Conservation (phyloP, 305 asterid species). For the Fraxinus ornus region DNA sequence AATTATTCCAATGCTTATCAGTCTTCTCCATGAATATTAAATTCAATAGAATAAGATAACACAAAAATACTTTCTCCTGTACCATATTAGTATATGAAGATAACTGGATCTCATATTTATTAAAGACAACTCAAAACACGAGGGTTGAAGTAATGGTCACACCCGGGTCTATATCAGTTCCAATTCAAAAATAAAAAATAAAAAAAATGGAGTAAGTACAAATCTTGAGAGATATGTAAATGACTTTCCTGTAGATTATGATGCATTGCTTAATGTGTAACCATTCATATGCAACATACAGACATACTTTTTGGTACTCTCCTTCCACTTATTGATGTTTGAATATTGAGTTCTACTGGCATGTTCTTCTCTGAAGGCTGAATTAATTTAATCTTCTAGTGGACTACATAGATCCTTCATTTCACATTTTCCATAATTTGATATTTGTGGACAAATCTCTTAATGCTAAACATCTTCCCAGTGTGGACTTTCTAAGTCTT, state of each 20-base stretch:
- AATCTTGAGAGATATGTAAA: background rate
- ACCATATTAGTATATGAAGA: background rate
- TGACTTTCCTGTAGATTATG: background rate
- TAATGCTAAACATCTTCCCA: background rate
- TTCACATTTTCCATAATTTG: background rate
- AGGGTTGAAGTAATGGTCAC: background rate
- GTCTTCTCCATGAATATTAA: background rate
- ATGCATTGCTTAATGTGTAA: background rate
- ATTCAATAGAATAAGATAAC: background rate
- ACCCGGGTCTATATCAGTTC: background rate
- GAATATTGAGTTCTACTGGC: background rate
- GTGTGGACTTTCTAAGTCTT: conserved; percentile 6
- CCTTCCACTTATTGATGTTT: background rate
- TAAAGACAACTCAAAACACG: background rate
- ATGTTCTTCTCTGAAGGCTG: background rate
- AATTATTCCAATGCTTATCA: background rate
- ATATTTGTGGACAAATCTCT: conserved; percentile 4
- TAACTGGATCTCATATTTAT: background rate
- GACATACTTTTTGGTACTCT: background rate
- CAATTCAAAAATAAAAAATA: background rate
- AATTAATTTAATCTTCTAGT: background rate
- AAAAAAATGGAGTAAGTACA: background rate
- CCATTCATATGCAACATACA: background rate
- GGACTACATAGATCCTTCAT: background rate
- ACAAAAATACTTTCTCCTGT: background rate